These are phyloP conservation scores for Lachancea meyersii DNA, from an alignment of 805 yeast genomes.

Conservation along the genomic window DNA sequence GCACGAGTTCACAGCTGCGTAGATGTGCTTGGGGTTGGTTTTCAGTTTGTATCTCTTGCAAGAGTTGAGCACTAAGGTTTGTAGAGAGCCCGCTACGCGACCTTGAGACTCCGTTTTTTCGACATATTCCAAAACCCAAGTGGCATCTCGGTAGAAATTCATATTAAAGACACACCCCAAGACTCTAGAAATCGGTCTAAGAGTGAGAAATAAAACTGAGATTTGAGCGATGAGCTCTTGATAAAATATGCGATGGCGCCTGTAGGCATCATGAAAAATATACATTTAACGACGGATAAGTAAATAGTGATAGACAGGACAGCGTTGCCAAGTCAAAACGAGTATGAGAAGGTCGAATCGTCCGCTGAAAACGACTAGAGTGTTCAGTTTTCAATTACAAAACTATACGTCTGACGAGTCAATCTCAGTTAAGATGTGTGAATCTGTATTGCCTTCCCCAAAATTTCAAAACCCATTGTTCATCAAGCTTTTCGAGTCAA, in stretches of 20 bases:
- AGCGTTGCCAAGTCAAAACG: too few species aligned
- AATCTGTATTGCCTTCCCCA: too few species aligned
- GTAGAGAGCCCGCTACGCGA: conserved; percentile 46
- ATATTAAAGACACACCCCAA: too few species aligned
- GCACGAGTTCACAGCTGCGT: conserved; percentile 76
- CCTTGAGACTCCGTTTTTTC: conserved; percentile 29
- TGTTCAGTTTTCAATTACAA: too few species aligned
- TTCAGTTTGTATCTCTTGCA: conserved; percentile 43
- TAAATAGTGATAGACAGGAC: not conserved
- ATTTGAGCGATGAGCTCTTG: conserved; percentile 6
- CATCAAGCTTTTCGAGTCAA: too few species aligned
- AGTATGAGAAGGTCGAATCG: not conserved
- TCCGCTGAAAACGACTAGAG: too few species aligned
- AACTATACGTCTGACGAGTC: too few species aligned
- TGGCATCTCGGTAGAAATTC: conserved; percentile 37
- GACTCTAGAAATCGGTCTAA: too few species aligned
- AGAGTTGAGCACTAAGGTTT: conserved; percentile 46
- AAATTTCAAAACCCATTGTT: too few species aligned
- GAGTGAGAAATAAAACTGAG: too few species aligned
- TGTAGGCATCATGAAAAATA: not conserved
- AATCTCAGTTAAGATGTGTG: too few species aligned
- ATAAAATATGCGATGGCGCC: conserved; percentile 1
- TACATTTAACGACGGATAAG: not conserved
- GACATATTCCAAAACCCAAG: conserved; percentile 33
- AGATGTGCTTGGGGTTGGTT: conserved; percentile 76